Percentiles rank a stretch among this genome's conserved stretches.
Evolutionary conservation across 208 protist species (phyloP).

Genomic region (Naegleria lovaniensis): DNA sequence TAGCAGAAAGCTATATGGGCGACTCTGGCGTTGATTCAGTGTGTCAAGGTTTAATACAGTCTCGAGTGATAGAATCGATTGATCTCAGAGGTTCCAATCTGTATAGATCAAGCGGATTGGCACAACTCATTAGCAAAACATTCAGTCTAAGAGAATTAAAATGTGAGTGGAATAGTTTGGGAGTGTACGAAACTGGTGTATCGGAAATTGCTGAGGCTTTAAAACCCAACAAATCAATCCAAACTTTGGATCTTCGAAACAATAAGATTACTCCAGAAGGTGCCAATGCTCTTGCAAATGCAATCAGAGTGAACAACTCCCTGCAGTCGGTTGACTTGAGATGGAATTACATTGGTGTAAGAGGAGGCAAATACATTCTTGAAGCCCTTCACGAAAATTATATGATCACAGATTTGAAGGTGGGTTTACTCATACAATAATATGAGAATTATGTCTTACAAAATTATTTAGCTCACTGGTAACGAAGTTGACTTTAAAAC

Average conservation of each 20-base stretch:
- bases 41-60: neutral
- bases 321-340: neutral
- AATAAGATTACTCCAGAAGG: constrained; percentile 25
- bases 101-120: neutral
- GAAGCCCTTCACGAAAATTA: neutral
- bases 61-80: neutral
- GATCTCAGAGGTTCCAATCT: neutral
- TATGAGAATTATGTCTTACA: no score
- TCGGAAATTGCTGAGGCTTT: neutral
- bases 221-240: neutral
- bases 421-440: no score
- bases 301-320: neutral
- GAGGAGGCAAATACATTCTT: neutral
- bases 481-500: constrained; percentile 17
- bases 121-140: neutral
- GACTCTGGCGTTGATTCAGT: neutral
- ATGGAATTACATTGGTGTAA: neutral
- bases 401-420: neutral
- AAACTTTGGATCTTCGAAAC: neutral
- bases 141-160: neutral
- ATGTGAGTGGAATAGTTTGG: constrained; percentile 17
- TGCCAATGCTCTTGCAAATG: neutral
- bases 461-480: neutral
- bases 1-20: constrained; percentile 22
- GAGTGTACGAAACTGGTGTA: constrained; percentile 8